Conservation (phyloP, 352 stramenopile genomes). For the Phytophthora sansomeana region DNA sequence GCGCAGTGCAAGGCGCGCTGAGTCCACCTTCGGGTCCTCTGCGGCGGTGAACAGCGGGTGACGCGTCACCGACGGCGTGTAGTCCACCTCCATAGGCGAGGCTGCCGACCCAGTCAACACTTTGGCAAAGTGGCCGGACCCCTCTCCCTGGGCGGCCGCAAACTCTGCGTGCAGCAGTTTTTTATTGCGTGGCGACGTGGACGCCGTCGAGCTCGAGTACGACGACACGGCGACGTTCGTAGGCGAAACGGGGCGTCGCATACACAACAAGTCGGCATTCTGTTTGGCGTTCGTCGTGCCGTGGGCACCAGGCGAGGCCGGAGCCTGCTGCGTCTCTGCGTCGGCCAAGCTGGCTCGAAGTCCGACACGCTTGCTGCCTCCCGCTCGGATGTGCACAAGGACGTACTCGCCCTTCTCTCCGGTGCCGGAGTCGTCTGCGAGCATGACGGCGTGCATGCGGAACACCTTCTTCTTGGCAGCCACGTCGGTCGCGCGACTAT, state of each 20-base stretch:
- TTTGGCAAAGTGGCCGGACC: constrained; percentile 23
- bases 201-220: constrained; percentile 53
- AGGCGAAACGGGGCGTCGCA: constrained; percentile 48
- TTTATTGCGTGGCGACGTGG: constrained; percentile 56
- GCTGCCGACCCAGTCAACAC: constrained; percentile 6
- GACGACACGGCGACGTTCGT: constrained; percentile 44
- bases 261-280: constrained; percentile 26
- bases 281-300: constrained; percentile 13
- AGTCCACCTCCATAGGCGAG: constrained; percentile 22
- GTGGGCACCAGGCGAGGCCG: constrained; percentile 24
- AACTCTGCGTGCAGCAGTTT: constrained; percentile 51
- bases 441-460: constrained; percentile 85
- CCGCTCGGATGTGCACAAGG: constrained; percentile 78
- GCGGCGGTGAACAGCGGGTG: constrained; percentile 41
- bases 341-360: constrained; percentile 49
- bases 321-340: constrained; percentile 26
- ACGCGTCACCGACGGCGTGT: constrained; percentile 28
- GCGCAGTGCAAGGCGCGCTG: constrained; percentile 48
- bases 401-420: constrained; percentile 67
- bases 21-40: constrained; percentile 43
- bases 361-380: constrained; percentile 73
- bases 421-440: constrained; percentile 52
- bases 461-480: constrained; percentile 79
- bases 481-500: constrained; percentile 64
- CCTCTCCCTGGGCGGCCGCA: constrained; percentile 9